phyloP scores from a whole-genome alignment of 495 filamentous ascomycete species.

The Parachaetomium inaequale region DNA sequence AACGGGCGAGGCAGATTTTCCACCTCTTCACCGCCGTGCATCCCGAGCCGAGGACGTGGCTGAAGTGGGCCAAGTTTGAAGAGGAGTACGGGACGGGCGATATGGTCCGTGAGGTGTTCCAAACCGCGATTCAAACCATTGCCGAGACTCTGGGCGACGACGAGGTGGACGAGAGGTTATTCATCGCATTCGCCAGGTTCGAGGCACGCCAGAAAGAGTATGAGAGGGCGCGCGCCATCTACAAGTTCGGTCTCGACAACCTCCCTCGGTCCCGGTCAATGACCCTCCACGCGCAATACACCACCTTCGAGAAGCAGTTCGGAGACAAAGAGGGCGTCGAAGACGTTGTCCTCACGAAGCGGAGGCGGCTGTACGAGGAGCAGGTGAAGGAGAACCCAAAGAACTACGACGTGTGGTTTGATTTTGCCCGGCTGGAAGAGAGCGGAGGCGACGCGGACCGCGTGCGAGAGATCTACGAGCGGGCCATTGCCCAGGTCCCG shows the following conservation, averaged over 20 bases:
- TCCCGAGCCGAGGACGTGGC: conserved; percentile 94
- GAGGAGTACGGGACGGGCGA: conserved; percentile 91
- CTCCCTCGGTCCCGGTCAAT: conserved; percentile 84
- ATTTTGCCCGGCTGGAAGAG: conserved; percentile 90
- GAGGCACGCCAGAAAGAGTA: conserved; percentile 93
- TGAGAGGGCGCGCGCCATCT: conserved; percentile 92
- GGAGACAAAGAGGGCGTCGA: conserved; percentile 93
- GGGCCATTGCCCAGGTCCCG: conserved; percentile 92
- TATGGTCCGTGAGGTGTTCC: conserved; percentile 88
- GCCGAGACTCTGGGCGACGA: conserved; percentile 91
- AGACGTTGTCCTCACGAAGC: conserved; percentile 90
- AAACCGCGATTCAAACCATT: conserved; percentile 80
- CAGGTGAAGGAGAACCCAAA: conserved; percentile 87
- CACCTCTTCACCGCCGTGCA: conserved; percentile 90
- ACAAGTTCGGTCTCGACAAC: conserved; percentile 92
- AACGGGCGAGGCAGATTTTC: conserved; percentile 80
- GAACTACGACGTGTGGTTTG: conserved; percentile 96
- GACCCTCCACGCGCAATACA: conserved; percentile 84
- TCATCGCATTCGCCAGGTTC: conserved; percentile 87
- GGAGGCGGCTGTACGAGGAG: conserved; percentile 90
- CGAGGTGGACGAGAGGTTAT: conserved; percentile 94
- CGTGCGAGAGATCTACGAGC: conserved; percentile 89
- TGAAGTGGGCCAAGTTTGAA: conserved; percentile 97
- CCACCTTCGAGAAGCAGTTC: conserved; percentile 96
- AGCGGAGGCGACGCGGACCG: conserved; percentile 71